Percentiles rank a stretch among this genome's conserved stretches.
Evolutionary conservation across 2,329 filamentous ascomycete species (phyloP).

Genomic region (Colletotrichum sublineola): DNA sequence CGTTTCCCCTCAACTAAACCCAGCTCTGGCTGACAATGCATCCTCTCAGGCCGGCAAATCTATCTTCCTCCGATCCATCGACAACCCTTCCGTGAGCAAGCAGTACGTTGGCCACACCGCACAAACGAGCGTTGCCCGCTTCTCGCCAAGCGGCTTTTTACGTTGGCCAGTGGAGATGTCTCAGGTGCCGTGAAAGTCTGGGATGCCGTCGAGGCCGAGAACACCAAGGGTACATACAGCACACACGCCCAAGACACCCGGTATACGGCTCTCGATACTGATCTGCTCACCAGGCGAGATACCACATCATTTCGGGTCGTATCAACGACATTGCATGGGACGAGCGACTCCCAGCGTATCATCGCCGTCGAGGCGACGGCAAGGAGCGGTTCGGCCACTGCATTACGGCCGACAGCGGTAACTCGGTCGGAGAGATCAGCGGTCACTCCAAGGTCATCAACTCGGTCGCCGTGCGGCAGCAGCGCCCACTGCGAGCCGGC

Average conservation of each 20-base stretch:
- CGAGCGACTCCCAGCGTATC: conserved; percentile 93
- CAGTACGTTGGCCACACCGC: conserved; percentile 95
- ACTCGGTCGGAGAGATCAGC: conserved; percentile 93
- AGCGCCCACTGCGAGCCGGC: conserved; percentile 91
- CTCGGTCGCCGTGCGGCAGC: conserved; percentile 87
- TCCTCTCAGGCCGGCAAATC: conserved; percentile 86
- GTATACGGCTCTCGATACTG: conserved; percentile 12
- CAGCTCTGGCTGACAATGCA: conserved; percentile 5
- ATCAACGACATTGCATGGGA: conserved; percentile 99
- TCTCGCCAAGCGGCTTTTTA: conserved; percentile 96
- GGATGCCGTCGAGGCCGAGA: conserved; percentile 87
- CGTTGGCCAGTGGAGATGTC: conserved; percentile 89
- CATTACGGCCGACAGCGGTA: conserved; percentile 95
- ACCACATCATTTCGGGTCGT: conserved; percentile 91
- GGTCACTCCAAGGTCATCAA: conserved; percentile 95
- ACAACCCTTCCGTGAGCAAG: conserved; percentile 84
- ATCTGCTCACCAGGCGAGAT: conserved; percentile 73
- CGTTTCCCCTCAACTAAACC: background rate
- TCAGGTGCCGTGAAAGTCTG: conserved; percentile 89
- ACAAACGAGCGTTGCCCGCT: conserved; percentile 90
- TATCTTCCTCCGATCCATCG: conserved; percentile 94
- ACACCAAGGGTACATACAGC: conserved; percentile 75
- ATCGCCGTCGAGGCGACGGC: conserved; percentile 96
- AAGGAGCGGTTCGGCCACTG: conserved; percentile 94
- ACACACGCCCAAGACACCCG: background rate